Evolutionary conservation across 768 basidiomycete species (phyloP).

Genomic region (Kwoniella sp.): DNA sequence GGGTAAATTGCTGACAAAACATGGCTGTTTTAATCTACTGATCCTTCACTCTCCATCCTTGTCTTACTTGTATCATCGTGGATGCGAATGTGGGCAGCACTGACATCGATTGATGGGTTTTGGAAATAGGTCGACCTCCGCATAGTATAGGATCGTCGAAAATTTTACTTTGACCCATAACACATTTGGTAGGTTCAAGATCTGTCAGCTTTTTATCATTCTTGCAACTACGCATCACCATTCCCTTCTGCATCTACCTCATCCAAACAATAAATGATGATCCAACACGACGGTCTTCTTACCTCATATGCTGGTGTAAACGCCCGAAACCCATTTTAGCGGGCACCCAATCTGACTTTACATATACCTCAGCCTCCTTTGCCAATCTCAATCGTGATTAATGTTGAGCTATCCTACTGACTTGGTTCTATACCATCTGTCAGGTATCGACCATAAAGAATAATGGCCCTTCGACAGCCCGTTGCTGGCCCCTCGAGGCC

Average conservation of each 20-base stretch:
- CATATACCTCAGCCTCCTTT: neutral
- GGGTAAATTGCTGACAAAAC: constrained; percentile 47
- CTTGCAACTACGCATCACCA: neutral
- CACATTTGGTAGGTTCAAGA: neutral
- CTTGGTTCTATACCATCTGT: neutral
- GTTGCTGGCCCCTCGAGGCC: constrained; percentile 47
- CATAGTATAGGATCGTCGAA: neutral
- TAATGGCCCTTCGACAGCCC: constrained; percentile 42
- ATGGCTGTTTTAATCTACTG: constrained; percentile 55
- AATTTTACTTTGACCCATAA: neutral
- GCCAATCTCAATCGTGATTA: neutral
- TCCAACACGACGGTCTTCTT: constrained; percentile 55
- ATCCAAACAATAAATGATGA: constrained; percentile 45
- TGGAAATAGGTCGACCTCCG: neutral
- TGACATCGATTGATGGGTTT: neutral
- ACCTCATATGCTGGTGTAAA: constrained; percentile 50
- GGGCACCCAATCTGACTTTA: constrained; percentile 54
- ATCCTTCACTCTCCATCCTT: constrained; percentile 9
- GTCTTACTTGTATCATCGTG: neutral
- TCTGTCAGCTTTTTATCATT: neutral
- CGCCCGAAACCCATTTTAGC: constrained; percentile 51
- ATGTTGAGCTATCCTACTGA: neutral
- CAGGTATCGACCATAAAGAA: neutral
- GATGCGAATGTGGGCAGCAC: neutral
- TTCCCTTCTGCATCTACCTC: neutral